Evolutionary conservation across 1,284 basidiomycete species (phyloP).

Genomic region (Naganishia cerealis): DNA sequence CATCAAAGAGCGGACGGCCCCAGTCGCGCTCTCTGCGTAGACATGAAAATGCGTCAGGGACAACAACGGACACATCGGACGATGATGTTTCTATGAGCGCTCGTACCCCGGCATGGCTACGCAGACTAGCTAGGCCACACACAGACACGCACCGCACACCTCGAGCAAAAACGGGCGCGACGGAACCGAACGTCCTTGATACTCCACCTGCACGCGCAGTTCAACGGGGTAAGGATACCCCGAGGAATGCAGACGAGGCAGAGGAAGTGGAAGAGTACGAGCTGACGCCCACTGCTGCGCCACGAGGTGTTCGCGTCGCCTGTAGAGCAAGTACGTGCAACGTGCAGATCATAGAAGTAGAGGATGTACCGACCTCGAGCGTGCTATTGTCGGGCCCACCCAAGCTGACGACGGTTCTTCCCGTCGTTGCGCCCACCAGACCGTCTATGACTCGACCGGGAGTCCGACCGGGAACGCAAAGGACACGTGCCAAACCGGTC

Average conservation of each 20-base stretch:
- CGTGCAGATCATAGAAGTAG: not conserved
- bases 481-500: not conserved
- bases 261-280: conserved; percentile 14
- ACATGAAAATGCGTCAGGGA: not conserved
- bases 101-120: conserved; percentile 6
- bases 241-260: not conserved
- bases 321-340: not conserved
- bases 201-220: not conserved
- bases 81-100: not conserved
- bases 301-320: not conserved
- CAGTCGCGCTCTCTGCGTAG: not conserved
- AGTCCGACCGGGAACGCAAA: not conserved
- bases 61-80: conserved; percentile 2
- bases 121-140: not conserved
- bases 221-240: not conserved
- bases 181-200: conserved; percentile 6
- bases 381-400: not conserved
- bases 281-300: conserved; percentile 12
- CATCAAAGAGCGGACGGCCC: not conserved
- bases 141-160: conserved; percentile 2
- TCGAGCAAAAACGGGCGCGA: not conserved
- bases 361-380: not conserved
- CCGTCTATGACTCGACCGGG: conserved; percentile 12
- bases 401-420: not conserved
- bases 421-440: not conserved